Evolutionary conservation across 805 yeast genomes (phyloP), one percentile per base, ranked within the genome.

Genomic region (Cyberlindnera maclurae): DNA sequence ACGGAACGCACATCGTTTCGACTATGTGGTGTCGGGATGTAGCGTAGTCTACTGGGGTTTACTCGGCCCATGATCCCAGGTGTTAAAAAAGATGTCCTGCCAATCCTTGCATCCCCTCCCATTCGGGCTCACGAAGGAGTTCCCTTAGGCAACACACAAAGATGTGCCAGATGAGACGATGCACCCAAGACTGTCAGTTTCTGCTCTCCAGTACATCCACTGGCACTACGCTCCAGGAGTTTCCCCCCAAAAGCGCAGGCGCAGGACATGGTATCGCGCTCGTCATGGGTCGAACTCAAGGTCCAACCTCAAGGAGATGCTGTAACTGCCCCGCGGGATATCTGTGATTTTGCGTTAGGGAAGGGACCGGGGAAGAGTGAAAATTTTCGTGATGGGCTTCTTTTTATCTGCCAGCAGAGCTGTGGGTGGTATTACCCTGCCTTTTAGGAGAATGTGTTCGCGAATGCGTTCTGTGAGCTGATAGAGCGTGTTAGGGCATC

Each of bases 41-140:
- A n/a, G n/a, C n/a, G n/a, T n/a, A n/a, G n/a, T n/a, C n/a, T n/a
- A n/a, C n/a, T n/a, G n/a, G n/a, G n/a, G n/a, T n/a, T n/a, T n/a
- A n/a, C n/a, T n/a, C n/a, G n/a, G n/a, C n/a, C n/a, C n/a, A n/a
- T n/a, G 24, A 8, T 20, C 24, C 24, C 24, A 20, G 8, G 24
- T 20, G 24, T 20, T 8, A 20, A 26, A 12, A n/a, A 15, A 30
- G 12, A 52, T 67, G 71, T 67, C 45, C 54, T 53, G 62, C 44
- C 60, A 59, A 65, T 67, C 72, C 68, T 67, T 67, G 72, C 70
- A 68, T 71, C 78, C 60, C 55, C 61, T 71, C 81, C 71, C 83
- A 77, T 75, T 67, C 80, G 80, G 80, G 77, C 68, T 68, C 82
- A 75, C 82, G 81, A 77, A 77, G 82, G 82, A 67, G 69, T 64